Evolutionary conservation across 345 rosid species (phyloP).

Genomic region (Euphorbia pulcherrima): DNA sequence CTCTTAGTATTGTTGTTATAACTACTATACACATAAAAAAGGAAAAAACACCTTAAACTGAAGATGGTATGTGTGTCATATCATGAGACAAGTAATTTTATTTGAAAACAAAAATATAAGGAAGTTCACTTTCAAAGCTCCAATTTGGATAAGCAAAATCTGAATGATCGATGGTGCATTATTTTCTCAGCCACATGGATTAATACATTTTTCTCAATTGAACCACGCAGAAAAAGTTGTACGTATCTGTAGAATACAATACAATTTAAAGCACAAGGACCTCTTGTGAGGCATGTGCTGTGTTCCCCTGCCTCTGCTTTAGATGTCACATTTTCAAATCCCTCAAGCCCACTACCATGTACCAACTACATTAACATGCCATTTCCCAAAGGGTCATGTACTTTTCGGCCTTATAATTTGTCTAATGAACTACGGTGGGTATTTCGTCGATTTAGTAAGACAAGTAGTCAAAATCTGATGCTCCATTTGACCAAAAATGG

Average conservation of each 20-base stretch:
- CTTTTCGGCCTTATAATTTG: no score
- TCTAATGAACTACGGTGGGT: no score
- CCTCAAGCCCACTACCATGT: neutral
- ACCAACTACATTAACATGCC: neutral
- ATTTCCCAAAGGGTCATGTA: neutral
- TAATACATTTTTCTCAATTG: neutral
- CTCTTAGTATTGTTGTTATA: no score
- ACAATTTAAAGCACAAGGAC: neutral
- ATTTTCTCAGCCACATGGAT: neutral
- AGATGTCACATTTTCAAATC: neutral
- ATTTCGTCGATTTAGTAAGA: no score
- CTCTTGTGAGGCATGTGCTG: slow-evolving; percentile 1
- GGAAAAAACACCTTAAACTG: no score
- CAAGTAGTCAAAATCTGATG: no score
- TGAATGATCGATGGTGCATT: neutral
- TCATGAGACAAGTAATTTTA: no score
- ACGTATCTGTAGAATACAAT: neutral
- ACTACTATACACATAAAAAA: no score
- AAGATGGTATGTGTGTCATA: no score
- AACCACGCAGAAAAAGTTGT: neutral
- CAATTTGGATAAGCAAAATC: neutral
- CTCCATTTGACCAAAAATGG: no score
- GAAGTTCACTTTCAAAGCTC: neutral
- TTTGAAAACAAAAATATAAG: no score
- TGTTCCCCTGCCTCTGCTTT: neutral